Conservation (phyloP, 2,329 filamentous ascomycete species). For the Neoscytalidium dimidiatum region DNA sequence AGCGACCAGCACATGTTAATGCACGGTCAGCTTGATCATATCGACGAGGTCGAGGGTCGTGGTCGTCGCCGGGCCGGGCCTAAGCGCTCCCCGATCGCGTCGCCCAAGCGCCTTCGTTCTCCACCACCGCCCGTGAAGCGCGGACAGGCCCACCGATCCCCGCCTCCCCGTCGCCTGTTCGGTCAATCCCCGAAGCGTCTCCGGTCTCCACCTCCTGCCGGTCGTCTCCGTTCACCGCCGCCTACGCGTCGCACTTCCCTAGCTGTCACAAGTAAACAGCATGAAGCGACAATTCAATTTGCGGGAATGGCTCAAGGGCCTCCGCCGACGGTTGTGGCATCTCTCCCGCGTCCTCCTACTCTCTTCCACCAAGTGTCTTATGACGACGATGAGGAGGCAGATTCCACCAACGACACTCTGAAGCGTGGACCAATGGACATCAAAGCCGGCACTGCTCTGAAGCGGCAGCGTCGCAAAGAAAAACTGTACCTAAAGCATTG, state of each 20-base stretch:
- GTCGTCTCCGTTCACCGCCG: slow-evolving; percentile 65
- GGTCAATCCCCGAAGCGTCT: slow-evolving; percentile 71
- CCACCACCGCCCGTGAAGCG: slow-evolving; percentile 40
- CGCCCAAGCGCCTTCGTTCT: slow-evolving; percentile 64
- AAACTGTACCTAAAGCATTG: slow-evolving; percentile 90
- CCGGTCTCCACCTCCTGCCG: slow-evolving; percentile 43
- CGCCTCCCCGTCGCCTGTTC: slow-evolving; percentile 59
- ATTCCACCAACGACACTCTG: slow-evolving; percentile 55
- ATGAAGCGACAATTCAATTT: slow-evolving; percentile 43
- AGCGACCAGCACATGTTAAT: slow-evolving; percentile 71
- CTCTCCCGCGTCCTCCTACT: slow-evolving; percentile 77
- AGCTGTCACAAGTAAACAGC: slow-evolving; percentile 25
- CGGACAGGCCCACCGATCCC: slow-evolving; percentile 32
- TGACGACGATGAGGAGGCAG: slow-evolving; percentile 42
- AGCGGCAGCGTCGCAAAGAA: slow-evolving; percentile 88
- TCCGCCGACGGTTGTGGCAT: slow-evolving; percentile 76
- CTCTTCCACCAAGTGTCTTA: slow-evolving; percentile 22
- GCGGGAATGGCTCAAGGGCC: slow-evolving; percentile 62
- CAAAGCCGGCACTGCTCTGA: slow-evolving; percentile 85
- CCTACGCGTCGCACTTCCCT: slow-evolving; percentile 55
- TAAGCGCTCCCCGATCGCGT: slow-evolving; percentile 52
- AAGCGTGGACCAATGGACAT: slow-evolving; percentile 95
- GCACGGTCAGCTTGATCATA: slow-evolving; percentile 70
- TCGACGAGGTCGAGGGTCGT: slow-evolving; percentile 57
- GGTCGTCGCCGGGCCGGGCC: slow-evolving; percentile 33